Percentiles rank a stretch among this genome's conserved stretches.
phyloP scores from a whole-genome alignment of 2,329 filamentous ascomycete genomes.

The Neurospora sp. region DNA sequence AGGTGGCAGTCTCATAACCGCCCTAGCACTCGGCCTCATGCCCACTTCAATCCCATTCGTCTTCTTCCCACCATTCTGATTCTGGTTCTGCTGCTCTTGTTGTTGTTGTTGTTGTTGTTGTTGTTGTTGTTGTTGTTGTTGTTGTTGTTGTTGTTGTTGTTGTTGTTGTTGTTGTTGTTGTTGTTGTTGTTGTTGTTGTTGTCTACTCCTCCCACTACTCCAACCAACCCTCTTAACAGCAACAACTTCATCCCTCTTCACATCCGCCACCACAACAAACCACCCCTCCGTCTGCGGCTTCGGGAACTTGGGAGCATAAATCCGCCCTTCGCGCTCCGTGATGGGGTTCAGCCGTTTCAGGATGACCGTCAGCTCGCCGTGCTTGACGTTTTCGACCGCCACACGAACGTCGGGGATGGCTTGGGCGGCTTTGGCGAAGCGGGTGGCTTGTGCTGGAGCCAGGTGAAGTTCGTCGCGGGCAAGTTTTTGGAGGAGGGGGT shows the following conservation, averaged over 20 bases:
- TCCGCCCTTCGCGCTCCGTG: slow-evolving; percentile 56
- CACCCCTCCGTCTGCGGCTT: slow-evolving; percentile 92
- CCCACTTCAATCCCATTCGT: slow-evolving; percentile 28
- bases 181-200: slow-evolving; percentile 15
- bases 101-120: slow-evolving; percentile 7
- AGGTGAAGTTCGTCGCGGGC: slow-evolving; percentile 40
- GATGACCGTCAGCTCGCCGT: slow-evolving; percentile 51
- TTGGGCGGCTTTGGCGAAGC: slow-evolving; percentile 50
- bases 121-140: slow-evolving; percentile 5
- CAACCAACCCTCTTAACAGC: slow-evolving; percentile 82
- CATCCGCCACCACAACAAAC: slow-evolving; percentile 70
- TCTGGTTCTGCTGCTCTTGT: background rate
- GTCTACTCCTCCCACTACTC: slow-evolving; percentile 29
- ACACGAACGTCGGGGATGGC: slow-evolving; percentile 62
- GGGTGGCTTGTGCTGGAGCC: slow-evolving; percentile 30
- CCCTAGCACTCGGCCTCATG: slow-evolving; percentile 40
- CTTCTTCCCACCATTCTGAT: slow-evolving; percentile 10
- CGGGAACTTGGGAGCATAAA: slow-evolving; percentile 83
- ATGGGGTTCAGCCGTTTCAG: slow-evolving; percentile 60
- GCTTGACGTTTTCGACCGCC: slow-evolving; percentile 49
- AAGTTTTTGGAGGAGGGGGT: slow-evolving; percentile 27
- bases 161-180: too few species aligned
- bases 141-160: slow-evolving; percentile 17
- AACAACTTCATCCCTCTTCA: slow-evolving; percentile 63
- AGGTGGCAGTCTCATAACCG: slow-evolving; percentile 50